phyloP scores from a whole-genome alignment of 73 alveolate genomes.

The Halteria grandinella region DNA sequence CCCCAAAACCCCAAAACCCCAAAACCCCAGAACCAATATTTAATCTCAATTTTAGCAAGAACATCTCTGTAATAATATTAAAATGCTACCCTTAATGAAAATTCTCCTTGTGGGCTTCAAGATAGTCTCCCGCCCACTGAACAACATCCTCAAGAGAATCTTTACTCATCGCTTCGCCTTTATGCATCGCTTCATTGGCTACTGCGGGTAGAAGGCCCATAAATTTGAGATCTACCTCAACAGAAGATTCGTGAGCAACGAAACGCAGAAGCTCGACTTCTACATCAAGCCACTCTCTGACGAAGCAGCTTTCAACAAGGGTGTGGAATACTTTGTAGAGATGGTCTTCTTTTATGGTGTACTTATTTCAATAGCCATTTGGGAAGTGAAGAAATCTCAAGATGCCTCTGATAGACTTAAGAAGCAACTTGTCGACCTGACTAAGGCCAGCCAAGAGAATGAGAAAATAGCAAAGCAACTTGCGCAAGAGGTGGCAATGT shows the following conservation, averaged over 20 bases:
- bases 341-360: slow-evolving; percentile 43
- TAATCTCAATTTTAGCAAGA: no score
- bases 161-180: slow-evolving; percentile 29
- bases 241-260: slow-evolving; percentile 43
- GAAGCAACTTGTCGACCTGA: not conserved
- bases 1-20: no score
- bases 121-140: slow-evolving; percentile 23
- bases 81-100: no score
- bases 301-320: slow-evolving; percentile 51
- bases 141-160: slow-evolving; percentile 42
- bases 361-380: slow-evolving; percentile 6
- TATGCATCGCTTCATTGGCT: slow-evolving; percentile 22
- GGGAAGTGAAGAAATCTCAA: slow-evolving; percentile 21
- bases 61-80: no score
- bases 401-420: slow-evolving; percentile 3
- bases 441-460: slow-evolving; percentile 2
- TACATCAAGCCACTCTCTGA: slow-evolving; percentile 45
- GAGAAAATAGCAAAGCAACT: not conserved
- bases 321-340: slow-evolving; percentile 48
- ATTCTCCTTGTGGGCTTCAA: slow-evolving; percentile 47
- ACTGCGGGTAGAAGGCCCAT: slow-evolving; percentile 50
- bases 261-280: slow-evolving; percentile 49
- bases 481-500: not conserved
- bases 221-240: slow-evolving; percentile 13
- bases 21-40: no score